Base-by-base conservation (phyloP, 2,329 filamentous ascomycete genomes). In the Colletotrichum abscissum region DNA sequence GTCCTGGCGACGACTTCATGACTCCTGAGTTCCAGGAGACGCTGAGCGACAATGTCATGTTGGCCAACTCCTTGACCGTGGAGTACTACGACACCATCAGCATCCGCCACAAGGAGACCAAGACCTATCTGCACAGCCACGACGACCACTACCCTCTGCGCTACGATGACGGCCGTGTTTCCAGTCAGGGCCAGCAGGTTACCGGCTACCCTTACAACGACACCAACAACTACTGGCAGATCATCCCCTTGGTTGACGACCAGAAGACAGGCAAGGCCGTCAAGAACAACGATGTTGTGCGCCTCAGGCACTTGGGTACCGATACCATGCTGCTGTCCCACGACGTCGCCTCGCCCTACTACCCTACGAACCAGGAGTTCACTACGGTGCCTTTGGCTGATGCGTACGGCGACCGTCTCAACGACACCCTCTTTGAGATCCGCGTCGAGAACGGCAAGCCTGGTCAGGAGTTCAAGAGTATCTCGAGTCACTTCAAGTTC, bases 1-100 rank as follows among this genome's bases (percentile, higher is more conserved):
- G 97, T 46, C 96, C 97, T 57, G 97, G 97, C 67, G 97, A 99
- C 81, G 96, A 98, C 80, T 99, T 99, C 86, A 99, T 99, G 97
- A 95, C 93, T 4, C 97, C 97, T 1, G 95, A 97, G 80, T 99
- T 99, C 87, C 97, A 99, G 86, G 95, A 98, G 86, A 98, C 97
- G 1, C 87, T 99, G 76, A 95, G 93, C 80, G 96, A 99, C 86
- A 99, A 99, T 81, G 85, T 93, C 74, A 97, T 99, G 94, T 90
- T 95, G 74, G 91, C 94, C 76, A 95, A 97, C 79, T 92, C 97
- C 19, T 86, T 98, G 67, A 92, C 92, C 58, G 94, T 99, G 76
- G 88, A 98, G 78, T 99, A 97, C 87, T 96, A 94, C 79, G 97
- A 99, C 81, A 89, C 87, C 67, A 94, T 99, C 78, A 93, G 93